Conservation (phyloP, 805 yeast species). For the Candida ortonii region DNA sequence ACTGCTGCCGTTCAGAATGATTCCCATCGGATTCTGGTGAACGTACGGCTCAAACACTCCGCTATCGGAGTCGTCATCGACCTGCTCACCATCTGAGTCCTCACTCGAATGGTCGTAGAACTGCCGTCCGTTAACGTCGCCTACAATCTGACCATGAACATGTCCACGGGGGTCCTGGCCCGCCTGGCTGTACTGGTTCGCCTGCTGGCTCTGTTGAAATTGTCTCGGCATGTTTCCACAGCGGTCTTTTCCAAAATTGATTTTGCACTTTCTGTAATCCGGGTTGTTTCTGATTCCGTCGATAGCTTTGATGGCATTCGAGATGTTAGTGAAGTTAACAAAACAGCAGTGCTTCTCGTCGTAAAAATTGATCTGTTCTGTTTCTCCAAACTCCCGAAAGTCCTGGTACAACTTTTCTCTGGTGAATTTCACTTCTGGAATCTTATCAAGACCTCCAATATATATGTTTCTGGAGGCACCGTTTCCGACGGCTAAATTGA, state of each 20-base stretch:
- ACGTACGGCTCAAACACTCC: slow-evolving; percentile 22
- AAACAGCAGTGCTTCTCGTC: slow-evolving; percentile 86
- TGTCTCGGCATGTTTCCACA: slow-evolving; percentile 94
- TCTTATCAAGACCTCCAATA: slow-evolving; percentile 54
- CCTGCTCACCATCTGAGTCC: slow-evolving; percentile 14
- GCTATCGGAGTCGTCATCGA: slow-evolving; percentile 9
- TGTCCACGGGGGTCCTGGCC: too few relatives aligned
- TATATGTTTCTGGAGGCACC: slow-evolving; percentile 95
- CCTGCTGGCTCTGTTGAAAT: slow-evolving; percentile 32
- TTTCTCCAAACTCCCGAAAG: slow-evolving; percentile 84
- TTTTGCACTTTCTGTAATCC: slow-evolving; percentile 68
- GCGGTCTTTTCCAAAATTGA: slow-evolving; percentile 91
- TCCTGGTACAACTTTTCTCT: slow-evolving; percentile 58
- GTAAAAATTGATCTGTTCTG: slow-evolving; percentile 89
- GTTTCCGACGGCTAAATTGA: slow-evolving; percentile 83
- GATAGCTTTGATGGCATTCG: slow-evolving; percentile 87
- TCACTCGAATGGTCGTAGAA: slow-evolving; percentile 23
- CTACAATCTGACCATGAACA: slow-evolving; percentile 16
- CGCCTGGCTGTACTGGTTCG: too few relatives aligned
- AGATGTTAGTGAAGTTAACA: slow-evolving; percentile 86
- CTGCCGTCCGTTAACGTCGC: slow-evolving; percentile 19
- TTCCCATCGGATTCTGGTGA: slow-evolving; percentile 25
- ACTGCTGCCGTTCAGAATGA: slow-evolving; percentile 15
- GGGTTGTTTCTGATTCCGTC: slow-evolving; percentile 81
- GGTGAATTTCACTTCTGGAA: slow-evolving; percentile 29